Evolutionary conservation across 2,329 filamentous ascomycete genomes (phyloP), one percentile per base, ranked within the genome.

Genomic region (Pseudocercospora fuligena): DNA sequence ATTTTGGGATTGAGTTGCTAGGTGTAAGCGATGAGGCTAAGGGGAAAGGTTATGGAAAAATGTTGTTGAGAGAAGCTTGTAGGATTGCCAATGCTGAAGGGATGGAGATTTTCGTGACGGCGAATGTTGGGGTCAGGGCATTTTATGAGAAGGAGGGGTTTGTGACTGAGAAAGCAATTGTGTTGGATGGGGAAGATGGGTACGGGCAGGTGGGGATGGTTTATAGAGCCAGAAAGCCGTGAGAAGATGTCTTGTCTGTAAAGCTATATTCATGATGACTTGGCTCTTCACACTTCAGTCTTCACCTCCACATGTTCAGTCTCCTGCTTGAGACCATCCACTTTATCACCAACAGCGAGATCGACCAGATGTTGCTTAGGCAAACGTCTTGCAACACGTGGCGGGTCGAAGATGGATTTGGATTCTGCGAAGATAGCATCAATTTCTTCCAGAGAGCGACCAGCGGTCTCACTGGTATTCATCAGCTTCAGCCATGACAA

Each of bases 391-490:
- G 53, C 53, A 19, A 57, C 53, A 5, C 53, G 21, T 5, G 53
- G 53, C 6, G 53, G 53, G 21, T 57, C 53, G 29, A 57, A 57
- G 53, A 57, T 33, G 9, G 25, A 33, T 29, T 57, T 57, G 8
- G 25, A 31, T 33, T 57, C 27, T 5, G 53, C 53, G 27, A 57
- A 57, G 53, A 57, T 57, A 9, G 25, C 58, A 25, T 60, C 58
- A 16, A 60, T 60, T 23, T 82, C 80, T 69, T 83, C 81, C 16
- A 83, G 73, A 23, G 78, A 68, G 54, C 69, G 68, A 16, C 70
- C 69, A 8, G 60, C 64, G 7, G 69, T 73, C 40, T 75, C 72
- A 29, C 53, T 57, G 12, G 8, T 2, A 12, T 8, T 12, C 29
- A 8, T 31, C 6, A 31, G 29, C 29, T n/a, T n/a, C n/a, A 29